Conservation (phyloP, 495 filamentous ascomycete species). For the Lasiosphaeria hispida region DNA sequence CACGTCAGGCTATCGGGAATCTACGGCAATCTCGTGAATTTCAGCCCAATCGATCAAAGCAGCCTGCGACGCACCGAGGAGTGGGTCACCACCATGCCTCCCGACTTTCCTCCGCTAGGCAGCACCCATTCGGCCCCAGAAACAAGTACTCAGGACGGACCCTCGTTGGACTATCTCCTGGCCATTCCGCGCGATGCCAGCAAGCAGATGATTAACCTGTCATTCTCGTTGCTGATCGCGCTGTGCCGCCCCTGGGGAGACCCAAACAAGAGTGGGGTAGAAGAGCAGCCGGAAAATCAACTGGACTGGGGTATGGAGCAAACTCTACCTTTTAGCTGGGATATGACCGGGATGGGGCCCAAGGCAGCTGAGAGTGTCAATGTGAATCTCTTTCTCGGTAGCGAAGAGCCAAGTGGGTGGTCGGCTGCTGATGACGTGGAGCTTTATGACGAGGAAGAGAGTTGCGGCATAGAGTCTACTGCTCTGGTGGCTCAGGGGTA, state of each 20-base stretch:
- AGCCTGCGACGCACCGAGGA: conserved; percentile 16
- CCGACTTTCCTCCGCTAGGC: conserved; percentile 10
- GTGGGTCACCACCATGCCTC: conserved; percentile 21
- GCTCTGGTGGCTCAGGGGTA: too few species aligned
- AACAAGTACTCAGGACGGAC: not conserved
- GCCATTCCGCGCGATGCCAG: conserved; percentile 14
- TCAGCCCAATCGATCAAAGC: too few species aligned
- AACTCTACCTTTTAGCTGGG: conserved; percentile 16
- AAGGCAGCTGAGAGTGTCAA: not conserved
- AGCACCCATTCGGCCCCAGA: not conserved
- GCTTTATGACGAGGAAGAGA: not conserved
- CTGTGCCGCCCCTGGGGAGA: not conserved
- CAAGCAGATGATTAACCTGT: conserved; percentile 4
- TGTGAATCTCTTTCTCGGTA: conserved; percentile 20
- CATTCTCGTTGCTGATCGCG: not conserved
- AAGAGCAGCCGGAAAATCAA: not conserved
- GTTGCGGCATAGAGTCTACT: too few species aligned
- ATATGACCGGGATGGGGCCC: conserved; percentile 15
- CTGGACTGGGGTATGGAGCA: conserved; percentile 12
- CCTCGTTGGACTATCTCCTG: conserved; percentile 17
- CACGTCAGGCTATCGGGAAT: conserved; percentile 23
- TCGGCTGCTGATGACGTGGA: conserved; percentile 14
- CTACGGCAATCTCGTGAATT: conserved; percentile 9
- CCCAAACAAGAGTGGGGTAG: not conserved
- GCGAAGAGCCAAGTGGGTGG: conserved; percentile 28